Evolutionary conservation across 805 yeast genomes (phyloP).

Genomic region (Ogataea nonfermentans): DNA sequence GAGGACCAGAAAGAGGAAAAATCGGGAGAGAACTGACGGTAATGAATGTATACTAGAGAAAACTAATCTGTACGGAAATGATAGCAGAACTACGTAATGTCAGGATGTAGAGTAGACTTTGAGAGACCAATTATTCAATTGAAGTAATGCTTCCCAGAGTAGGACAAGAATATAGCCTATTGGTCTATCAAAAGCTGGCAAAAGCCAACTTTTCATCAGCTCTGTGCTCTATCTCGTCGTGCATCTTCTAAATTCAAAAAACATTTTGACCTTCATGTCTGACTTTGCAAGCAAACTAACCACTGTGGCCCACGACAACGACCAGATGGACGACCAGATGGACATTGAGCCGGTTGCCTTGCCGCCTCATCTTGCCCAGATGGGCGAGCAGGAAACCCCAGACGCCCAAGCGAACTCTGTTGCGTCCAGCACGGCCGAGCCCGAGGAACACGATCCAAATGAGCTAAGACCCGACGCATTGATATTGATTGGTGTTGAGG

Average conservation of each 20-base stretch:
- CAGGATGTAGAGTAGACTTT: too few species aligned
- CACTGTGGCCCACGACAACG: conserved; percentile 22
- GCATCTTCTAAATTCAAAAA: conserved; percentile 3
- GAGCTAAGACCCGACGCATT: conserved; percentile 47
- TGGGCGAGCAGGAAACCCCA: conserved; percentile 1
- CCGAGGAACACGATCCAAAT: conserved; percentile 18
- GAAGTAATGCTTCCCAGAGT: too few species aligned
- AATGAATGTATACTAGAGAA: conserved; percentile 2
- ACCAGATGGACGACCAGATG: conserved; percentile 17
- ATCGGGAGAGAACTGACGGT: conserved; percentile 3
- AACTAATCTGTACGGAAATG: too few species aligned
- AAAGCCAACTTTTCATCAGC: too few species aligned
- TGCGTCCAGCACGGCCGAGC: conserved; percentile 1
- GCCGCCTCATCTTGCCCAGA: conserved; percentile 27
- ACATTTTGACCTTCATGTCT: conserved; percentile 14
- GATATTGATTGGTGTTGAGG: conserved; percentile 60
- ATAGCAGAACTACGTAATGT: too few species aligned
- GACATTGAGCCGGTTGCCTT: conserved; percentile 19
- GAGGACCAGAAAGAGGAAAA: conserved; percentile 5
- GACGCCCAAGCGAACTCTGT: background rate
- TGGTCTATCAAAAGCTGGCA: too few species aligned
- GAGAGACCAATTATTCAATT: too few species aligned
- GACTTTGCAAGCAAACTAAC: conserved; percentile 21
- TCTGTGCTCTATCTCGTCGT: conserved; percentile 2
- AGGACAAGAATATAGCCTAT: too few species aligned